A percentile compares a stretch with the other conserved stretches of the same genome.
phyloP scores from a whole-genome alignment of 2,329 filamentous ascomycete species.

The Phialocephala sp. region DNA sequence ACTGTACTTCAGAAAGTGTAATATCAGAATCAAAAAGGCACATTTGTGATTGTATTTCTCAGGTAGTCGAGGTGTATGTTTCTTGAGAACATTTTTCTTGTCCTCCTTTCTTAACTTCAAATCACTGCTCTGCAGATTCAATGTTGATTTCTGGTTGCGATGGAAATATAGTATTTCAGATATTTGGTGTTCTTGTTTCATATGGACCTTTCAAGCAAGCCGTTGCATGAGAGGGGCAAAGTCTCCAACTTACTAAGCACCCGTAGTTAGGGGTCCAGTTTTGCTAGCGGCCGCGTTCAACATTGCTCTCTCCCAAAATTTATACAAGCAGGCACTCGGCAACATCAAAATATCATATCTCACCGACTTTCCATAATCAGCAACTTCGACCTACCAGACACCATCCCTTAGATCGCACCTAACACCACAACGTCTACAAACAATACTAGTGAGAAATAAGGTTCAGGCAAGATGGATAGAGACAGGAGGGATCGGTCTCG shows the following conservation, averaged over 20 bases:
- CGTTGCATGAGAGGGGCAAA: not conserved
- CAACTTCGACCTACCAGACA: not conserved
- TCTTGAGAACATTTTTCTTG: too few species aligned
- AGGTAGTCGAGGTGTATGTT: too few species aligned
- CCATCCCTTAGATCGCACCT: not conserved
- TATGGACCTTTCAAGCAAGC: too few species aligned
- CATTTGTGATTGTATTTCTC: not conserved
- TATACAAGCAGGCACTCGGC: not conserved
- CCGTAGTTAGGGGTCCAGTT: not conserved
- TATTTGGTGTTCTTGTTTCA: too few species aligned
- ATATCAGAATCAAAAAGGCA: conserved; percentile 26
- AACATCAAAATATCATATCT: not conserved
- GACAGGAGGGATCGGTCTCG: conserved; percentile 33
- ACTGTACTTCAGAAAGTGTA: conserved; percentile 29
- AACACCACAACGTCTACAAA: not conserved
- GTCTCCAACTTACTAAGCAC: not conserved
- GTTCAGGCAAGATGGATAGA: conserved; percentile 9
- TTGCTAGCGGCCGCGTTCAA: conserved; percentile 17
- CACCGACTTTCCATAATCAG: not conserved
- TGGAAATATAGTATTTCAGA: too few species aligned
- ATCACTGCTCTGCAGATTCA: too few species aligned
- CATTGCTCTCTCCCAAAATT: conserved; percentile 15
- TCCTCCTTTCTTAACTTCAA: too few species aligned
- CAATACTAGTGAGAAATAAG: not conserved
- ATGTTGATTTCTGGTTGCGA: too few species aligned